Percentiles rank a stretch among this genome's conserved stretches.
Conservation (phyloP, 805 yeast species). For the Wickerhamiella spandovensis region DNA sequence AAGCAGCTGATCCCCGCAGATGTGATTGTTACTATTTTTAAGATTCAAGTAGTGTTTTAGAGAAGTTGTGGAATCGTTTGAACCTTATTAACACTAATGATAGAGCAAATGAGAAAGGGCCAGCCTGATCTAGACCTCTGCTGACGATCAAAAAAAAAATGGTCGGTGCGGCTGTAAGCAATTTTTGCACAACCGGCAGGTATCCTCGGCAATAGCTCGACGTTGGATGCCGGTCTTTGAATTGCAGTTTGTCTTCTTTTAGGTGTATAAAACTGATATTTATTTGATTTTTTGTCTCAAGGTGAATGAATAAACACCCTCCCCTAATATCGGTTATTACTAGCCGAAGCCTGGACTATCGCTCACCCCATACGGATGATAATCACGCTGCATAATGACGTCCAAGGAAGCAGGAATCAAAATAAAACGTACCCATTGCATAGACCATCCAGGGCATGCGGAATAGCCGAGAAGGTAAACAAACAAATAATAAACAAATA, state of each 20-base stretch:
- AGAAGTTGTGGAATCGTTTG: not conserved
- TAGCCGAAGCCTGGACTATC: no score
- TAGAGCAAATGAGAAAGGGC: not conserved
- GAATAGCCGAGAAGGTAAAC: no score
- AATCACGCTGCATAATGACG: not conserved
- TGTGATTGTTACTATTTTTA: no score
- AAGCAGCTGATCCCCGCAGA: no score
- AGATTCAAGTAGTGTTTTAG: no score
- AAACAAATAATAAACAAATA: no score
- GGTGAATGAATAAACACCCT: no score
- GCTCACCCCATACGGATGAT: not conserved
- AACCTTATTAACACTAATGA: not conserved
- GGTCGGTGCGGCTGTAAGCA: not conserved
- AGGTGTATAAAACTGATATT: no score
- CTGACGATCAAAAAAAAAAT: not conserved
- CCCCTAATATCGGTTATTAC: no score
- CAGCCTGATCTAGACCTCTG: not conserved
- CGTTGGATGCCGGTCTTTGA: not conserved
- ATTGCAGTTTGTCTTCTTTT: no score
- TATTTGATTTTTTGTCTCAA: no score
- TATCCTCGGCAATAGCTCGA: not conserved
- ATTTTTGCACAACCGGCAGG: not conserved
- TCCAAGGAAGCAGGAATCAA: not conserved
- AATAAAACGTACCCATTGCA: not conserved
- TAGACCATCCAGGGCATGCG: no score